Evolutionary conservation across 257 asterid species (phyloP).

Genomic region (Ehretia macrophylla): DNA sequence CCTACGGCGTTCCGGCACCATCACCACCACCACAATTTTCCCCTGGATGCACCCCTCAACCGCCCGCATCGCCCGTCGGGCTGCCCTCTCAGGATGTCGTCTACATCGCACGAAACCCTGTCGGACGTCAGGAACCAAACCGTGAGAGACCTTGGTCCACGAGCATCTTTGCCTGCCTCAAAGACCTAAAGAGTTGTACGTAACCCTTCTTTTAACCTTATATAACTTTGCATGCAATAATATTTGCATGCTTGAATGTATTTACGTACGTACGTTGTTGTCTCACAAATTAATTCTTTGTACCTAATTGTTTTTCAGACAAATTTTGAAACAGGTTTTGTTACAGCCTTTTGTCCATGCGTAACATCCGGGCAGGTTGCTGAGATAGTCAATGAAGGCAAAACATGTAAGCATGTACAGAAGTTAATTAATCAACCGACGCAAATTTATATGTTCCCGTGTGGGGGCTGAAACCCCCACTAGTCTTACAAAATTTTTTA

Average conservation of each 20-base stretch:
- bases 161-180: conserved; percentile 11
- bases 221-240: not conserved
- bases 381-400: conserved; percentile 30
- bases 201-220: not conserved
- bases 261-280: not conserved
- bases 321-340: conserved; percentile 11
- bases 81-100: not conserved
- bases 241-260: not conserved
- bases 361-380: conserved; percentile 22
- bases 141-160: conserved; percentile 24
- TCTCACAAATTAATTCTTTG: not conserved
- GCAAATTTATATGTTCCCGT: no score
- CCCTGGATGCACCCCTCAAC: not conserved
- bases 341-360: conserved; percentile 27
- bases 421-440: no score
- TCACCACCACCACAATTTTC: not conserved
- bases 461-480: no score
- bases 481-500: no score
- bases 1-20: not conserved
- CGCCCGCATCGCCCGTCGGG: not conserved
- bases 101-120: conserved; percentile 9
- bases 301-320: not conserved
- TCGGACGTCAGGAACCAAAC: conserved; percentile 10
- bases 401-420: conserved; percentile 32
- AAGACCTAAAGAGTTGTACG: conserved; percentile 17